These are phyloP conservation scores for Bifiguratus adelaidae DNA, from an alignment of 192 early-diverging fungal species.

Conservation along the genomic window DNA sequence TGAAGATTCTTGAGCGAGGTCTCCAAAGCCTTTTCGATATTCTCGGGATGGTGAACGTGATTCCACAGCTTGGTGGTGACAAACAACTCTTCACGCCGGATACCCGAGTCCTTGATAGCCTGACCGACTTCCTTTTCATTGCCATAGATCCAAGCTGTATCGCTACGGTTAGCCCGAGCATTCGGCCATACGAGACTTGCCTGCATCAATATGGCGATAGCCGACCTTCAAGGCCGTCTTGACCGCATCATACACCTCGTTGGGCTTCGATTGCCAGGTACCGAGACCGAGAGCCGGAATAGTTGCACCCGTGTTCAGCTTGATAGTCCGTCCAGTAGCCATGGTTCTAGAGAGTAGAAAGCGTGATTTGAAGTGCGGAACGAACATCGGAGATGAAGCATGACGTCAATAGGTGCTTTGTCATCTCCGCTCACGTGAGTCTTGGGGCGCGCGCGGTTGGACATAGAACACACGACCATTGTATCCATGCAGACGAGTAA, in stretches of 20 bases:
- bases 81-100: constrained; percentile 65
- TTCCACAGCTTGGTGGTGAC: constrained; percentile 63
- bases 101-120: constrained; percentile 43
- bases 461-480: too few relatives aligned
- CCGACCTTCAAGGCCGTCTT: constrained; percentile 54
- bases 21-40: constrained; percentile 48
- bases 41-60: constrained; percentile 38
- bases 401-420: too few relatives aligned
- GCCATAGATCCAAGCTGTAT: constrained; percentile 30
- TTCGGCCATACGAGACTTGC: too few relatives aligned
- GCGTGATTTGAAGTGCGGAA: too few relatives aligned
- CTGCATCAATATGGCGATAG: constrained; percentile 47
- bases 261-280: constrained; percentile 44
- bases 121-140: constrained; percentile 77
- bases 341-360: too few relatives aligned
- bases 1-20: constrained; percentile 57
- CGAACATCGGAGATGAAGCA: too few relatives aligned
- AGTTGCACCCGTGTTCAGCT: constrained; percentile 47
- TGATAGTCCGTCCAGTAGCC: too few relatives aligned
- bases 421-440: too few relatives aligned
- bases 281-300: constrained; percentile 43
- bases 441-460: too few relatives aligned
- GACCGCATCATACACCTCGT: constrained; percentile 50
- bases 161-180: constrained; percentile 10
- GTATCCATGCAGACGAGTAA: too few relatives aligned